Evolutionary conservation across 148 eudicot genomes (phyloP), one percentile per base, ranked within the genome.

Genomic region (Mesembryanthemum crystallinum): DNA sequence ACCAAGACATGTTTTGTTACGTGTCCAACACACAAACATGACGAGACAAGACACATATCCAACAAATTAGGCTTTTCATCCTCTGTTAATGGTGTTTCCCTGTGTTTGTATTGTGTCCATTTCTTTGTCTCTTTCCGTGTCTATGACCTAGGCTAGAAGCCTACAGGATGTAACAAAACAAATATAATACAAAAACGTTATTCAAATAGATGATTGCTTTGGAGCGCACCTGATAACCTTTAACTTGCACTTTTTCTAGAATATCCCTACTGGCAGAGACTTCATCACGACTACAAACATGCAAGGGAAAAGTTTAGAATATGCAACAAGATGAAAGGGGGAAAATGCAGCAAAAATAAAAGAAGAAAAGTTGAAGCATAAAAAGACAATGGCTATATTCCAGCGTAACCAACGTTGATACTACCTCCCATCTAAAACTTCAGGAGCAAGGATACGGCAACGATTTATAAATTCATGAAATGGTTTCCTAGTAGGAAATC

Each of bases 401-500:
- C 60, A 80, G 75, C 23, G 49, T n/a, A 32, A 51, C 55, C 23
- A 1, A 42, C 7, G 33, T 23, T 30, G n/a, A 37, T 64, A 74
- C 21, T 88, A 94, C 98, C 97, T 86, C 84, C 88, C 89, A 72
- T 85, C 77, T 59, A 77, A 72, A 83, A 87, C 83, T 77, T 87
- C 87, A 77, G 97, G 93, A 58, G 87, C 92, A 72, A 95, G 92
- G 79, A 95, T 79, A 55, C 88, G 79, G 79, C 90, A 95, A 73
- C 97, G 96, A 47, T 74, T 64, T 59, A 89, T 66, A 62, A 95
- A 95, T 73, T 92, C 98, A 73, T 83, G 81, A 81, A 92, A 95
- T 58, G 80, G 79, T 82, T 88, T 92, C 81, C 96, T 86, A 28
- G 98, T 95, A 73, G 97, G 98, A 79, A 78, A 95, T 73, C 98